Base-by-base conservation (phyloP, 306 rosid species). In the Hippophae rhamnoides region DNA sequence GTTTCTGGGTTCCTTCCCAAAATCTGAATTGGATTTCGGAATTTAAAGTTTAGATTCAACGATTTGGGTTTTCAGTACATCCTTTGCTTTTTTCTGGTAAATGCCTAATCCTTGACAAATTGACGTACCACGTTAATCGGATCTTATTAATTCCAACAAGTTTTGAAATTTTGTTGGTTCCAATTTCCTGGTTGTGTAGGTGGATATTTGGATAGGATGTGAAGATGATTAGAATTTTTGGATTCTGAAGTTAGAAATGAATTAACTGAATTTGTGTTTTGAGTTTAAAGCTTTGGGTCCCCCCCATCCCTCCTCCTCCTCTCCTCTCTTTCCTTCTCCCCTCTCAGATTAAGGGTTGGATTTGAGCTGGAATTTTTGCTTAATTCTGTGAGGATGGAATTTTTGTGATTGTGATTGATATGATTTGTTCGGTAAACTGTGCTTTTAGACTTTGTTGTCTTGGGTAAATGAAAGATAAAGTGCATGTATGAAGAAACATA, bases 311-410 rank as follows among this genome's bases (percentile, higher is more conserved):
- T n/a, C n/a, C n/a, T n/a, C n/a, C n/a, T n/a, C n/a, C n/a, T n/a
- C n/a, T n/a, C n/a, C n/a, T n/a, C n/a, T n/a, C n/a, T n/a, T n/a
- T n/a, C n/a, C n/a, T n/a, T 27, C 3, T 27, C 2, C 38, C 38
- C 38, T 3, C 38, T 27, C 38, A 27, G 1, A 27, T 26, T 56
- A 44, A 25, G 47, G 41, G 9, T 54, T 54, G 64, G 27, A 43
- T 47, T 47, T 60, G 71, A 66, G 58, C 64, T 57, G 43, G 62
- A 44, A 10, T 47, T 14, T 31, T 31, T n/a, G 69, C 38, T 44
- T 9, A 44, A 3, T 27, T 14, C 11, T 13, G 57, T 18, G 44
- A 10, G 65, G 44, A 27, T 27, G 41, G 41, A 52, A 60, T 41
- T 53, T 18, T 50, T n/a, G n/a, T 60, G 14, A 12, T 47, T 14